phyloP scores from a whole-genome alignment of 2,329 filamentous ascomycete species.

The Fusarium tuaranense region DNA sequence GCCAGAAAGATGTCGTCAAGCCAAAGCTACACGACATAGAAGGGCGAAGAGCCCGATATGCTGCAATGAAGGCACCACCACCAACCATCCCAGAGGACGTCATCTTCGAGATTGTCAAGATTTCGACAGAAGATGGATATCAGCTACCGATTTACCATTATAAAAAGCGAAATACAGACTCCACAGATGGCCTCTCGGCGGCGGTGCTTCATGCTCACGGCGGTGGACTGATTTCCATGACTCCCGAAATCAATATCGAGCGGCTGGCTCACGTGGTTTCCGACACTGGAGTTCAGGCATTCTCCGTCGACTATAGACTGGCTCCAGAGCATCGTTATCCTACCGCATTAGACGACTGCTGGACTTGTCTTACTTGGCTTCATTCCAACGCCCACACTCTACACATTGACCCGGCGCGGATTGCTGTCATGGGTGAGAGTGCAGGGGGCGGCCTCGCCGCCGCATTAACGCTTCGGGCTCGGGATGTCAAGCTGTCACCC shows the following conservation, averaged over 20 bases:
- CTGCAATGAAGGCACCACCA: not conserved
- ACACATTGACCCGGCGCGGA: not conserved
- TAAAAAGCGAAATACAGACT: not conserved
- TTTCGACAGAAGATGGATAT: not conserved
- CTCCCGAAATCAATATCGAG: not conserved
- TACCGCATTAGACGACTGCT: constrained; percentile 10
- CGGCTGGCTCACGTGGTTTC: not conserved
- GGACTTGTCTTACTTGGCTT: not conserved
- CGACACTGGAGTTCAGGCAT: constrained; percentile 12
- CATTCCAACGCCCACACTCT: not conserved
- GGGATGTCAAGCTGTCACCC: constrained; percentile 7
- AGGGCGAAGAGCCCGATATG: not conserved
- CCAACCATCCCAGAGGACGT: not conserved
- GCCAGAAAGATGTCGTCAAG: not conserved
- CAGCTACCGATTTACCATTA: not conserved
- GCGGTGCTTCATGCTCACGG: not conserved
- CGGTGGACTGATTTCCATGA: not conserved
- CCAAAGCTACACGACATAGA: not conserved
- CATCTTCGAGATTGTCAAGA: not conserved
- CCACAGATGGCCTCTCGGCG: not conserved
- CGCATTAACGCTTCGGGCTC: constrained; percentile 1
- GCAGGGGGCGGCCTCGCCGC: constrained; percentile 18
- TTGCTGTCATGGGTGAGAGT: constrained; percentile 31
- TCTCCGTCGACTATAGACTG: constrained; percentile 23
- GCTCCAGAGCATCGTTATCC: constrained; percentile 17